Percentiles rank a stretch among this genome's conserved stretches.
Conservation (phyloP, 768 basidiomycete species). For the Cystofilobasidium bisporidii region DNA sequence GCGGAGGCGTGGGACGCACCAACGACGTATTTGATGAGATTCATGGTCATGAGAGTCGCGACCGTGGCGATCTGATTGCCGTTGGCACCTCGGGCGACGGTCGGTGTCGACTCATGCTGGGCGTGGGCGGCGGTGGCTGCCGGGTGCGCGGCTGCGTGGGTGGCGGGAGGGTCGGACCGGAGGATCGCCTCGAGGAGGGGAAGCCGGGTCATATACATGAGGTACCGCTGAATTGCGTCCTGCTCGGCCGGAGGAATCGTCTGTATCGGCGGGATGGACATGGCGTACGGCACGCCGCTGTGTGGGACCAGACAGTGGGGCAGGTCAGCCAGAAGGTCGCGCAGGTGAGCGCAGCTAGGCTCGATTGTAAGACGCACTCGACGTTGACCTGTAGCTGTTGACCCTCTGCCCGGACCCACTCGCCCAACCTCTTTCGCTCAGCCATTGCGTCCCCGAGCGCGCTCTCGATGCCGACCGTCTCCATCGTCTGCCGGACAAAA, state of each 20-base stretch:
- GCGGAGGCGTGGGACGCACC: neutral
- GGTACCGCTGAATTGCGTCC: conserved; percentile 18
- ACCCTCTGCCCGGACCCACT: conserved; percentile 16
- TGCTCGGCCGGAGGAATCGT: neutral
- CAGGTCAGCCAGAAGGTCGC: neutral
- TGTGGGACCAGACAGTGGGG: no score
- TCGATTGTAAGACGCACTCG: conserved; percentile 12
- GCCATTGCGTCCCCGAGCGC: conserved; percentile 8
- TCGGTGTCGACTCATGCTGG: neutral
- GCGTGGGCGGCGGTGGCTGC: neutral
- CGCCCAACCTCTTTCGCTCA: neutral
- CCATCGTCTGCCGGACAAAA: conserved; percentile 1
- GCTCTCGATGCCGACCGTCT: conserved; percentile 2
- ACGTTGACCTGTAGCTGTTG: conserved; percentile 3
- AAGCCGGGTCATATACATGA: conserved; percentile 19
- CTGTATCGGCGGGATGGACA: conserved; percentile 11
- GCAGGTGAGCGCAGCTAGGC: neutral
- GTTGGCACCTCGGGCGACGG: neutral
- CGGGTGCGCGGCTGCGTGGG: neutral
- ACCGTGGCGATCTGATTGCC: neutral
- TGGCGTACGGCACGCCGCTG: conserved; percentile 13
- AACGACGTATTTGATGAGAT: conserved; percentile 19
- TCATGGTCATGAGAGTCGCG: conserved; percentile 10
- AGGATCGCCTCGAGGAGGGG: conserved; percentile 10
- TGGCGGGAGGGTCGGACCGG: neutral